A percentile compares a stretch with the other conserved stretches of the same genome.
These are phyloP conservation scores for Solanum chaucha DNA, from an alignment of 257 asterid genomes.

Conservation along the genomic window DNA sequence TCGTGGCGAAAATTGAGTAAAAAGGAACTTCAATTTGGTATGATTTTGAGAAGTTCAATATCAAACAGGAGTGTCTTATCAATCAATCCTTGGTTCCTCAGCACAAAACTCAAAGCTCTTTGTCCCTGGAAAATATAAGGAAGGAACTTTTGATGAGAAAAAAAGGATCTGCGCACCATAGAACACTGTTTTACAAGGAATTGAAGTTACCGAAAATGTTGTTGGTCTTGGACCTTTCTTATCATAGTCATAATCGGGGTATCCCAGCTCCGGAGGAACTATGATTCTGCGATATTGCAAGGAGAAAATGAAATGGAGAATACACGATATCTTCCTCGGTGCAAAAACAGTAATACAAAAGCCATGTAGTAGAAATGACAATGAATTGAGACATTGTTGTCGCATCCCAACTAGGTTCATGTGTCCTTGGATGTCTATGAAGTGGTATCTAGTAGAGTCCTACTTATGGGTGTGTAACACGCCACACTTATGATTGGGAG, in stretches of 20 bases:
- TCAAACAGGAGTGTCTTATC: conserved; percentile 94
- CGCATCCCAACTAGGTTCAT: neutral
- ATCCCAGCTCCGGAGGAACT: conserved; percentile 96
- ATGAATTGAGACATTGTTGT: neutral
- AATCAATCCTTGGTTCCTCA: conserved; percentile 89
- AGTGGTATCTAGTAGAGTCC: neutral
- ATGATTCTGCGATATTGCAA: conserved; percentile 46
- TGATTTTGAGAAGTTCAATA: conserved; percentile 76
- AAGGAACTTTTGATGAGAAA: neutral
- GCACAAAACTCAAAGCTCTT: conserved; percentile 88
- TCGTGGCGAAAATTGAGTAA: neutral
- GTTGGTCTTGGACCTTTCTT: conserved; percentile 97
- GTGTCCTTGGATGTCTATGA: neutral
- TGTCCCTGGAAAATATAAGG: conserved; percentile 61
- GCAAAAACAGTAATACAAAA: neutral
- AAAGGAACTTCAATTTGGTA: conserved; percentile 36
- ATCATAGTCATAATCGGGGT: conserved; percentile 87
- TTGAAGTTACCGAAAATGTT: conserved; percentile 71
- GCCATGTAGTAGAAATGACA: neutral
- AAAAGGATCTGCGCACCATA: neutral
- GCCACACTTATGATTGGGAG: neutral
- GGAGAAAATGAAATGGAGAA: conserved; percentile 2
- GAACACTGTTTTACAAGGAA: neutral
- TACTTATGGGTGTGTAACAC: neutral
- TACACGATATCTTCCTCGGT: neutral